Evolutionary conservation across 2,329 filamentous ascomycete genomes (phyloP), one percentile per base, ranked within the genome.

Genomic region (Neopestalotiopsis sp.): DNA sequence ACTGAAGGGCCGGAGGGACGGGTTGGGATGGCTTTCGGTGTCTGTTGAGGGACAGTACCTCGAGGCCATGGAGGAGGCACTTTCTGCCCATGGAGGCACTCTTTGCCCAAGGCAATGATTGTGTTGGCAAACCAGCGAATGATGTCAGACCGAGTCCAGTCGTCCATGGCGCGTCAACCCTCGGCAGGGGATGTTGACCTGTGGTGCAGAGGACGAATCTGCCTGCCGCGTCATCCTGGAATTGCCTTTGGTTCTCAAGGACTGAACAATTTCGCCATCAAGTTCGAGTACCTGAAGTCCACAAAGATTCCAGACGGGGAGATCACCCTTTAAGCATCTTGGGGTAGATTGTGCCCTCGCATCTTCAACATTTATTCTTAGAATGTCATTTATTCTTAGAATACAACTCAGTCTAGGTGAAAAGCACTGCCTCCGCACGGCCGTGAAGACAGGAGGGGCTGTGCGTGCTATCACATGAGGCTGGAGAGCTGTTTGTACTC

Each of bases 1-100:
- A 12, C 30, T 12, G 24, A 34, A 63, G 60, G 60, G n/a, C 32
- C n/a, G 60, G 32, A 63, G 60, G 60, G 60, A 14, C n/a, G 24
- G 57, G 57, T 24, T 10, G 6, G 38, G 32, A 38, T 4, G 60
- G 32, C 17, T 14, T 20, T 38, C 32, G 60, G 38, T 63, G 14
- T 20, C 7, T 14, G n/a, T 63, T 14, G 60, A 63, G 38, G 24
- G 9, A 24, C 30, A 17, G 34, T 42, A 14, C 60, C 32, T 17
- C 24, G 34, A 42, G 34, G 3, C 34, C 34, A 38, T 38, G 34
- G 34, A 38, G 34, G 34, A 38, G 34, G 34, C 34, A 10, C 34
- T 38, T 3, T 38, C 34, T 38, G 34, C 5, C 34, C 7, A n/a
- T 40, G n/a, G 14, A 34, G 34, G 32, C 38, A 38, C 60, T 42